These are phyloP conservation scores for Pelargonium nanum DNA, from an alignment of 345 rosid genomes.

Conservation along the genomic window DNA sequence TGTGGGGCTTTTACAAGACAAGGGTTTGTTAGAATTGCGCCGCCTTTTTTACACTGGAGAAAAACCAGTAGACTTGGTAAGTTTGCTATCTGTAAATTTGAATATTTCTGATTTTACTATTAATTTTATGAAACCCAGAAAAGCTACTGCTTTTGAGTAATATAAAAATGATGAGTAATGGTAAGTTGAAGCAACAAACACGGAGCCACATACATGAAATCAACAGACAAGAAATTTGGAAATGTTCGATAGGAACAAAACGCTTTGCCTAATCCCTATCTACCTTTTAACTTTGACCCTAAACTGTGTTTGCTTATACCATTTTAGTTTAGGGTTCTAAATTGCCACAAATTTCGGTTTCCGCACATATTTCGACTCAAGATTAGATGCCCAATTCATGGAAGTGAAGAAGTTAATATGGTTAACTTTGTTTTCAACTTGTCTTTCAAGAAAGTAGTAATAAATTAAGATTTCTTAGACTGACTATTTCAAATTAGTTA, in stretches of 20 bases:
- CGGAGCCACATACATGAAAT: slow-evolving; percentile 24
- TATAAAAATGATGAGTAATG: neutral
- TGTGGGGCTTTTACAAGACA: neutral
- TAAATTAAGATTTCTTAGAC: too few relatives aligned
- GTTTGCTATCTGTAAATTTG: too few relatives aligned
- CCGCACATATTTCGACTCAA: too few relatives aligned
- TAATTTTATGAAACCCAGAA: neutral
- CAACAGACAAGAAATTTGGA: slow-evolving; percentile 25
- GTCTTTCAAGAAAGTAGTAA: too few relatives aligned
- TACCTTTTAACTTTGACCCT: neutral
- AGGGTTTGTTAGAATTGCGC: neutral
- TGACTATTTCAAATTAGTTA: too few relatives aligned
- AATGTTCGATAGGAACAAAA: slow-evolving; percentile 1
- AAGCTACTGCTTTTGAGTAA: neutral
- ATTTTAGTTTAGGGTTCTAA: too few relatives aligned
- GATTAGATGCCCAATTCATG: too few relatives aligned
- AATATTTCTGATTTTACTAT: neutral
- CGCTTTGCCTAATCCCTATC: neutral
- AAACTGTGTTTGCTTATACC: too few relatives aligned
- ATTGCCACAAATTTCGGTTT: too few relatives aligned
- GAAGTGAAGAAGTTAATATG: too few relatives aligned
- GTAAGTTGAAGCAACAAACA: slow-evolving; percentile 18
- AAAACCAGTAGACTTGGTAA: neutral
- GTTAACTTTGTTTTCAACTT: too few relatives aligned
- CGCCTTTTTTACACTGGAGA: neutral